Base-by-base conservation (phyloP, 2,329 filamentous ascomycete species). In the Mycogone perniciosa region DNA sequence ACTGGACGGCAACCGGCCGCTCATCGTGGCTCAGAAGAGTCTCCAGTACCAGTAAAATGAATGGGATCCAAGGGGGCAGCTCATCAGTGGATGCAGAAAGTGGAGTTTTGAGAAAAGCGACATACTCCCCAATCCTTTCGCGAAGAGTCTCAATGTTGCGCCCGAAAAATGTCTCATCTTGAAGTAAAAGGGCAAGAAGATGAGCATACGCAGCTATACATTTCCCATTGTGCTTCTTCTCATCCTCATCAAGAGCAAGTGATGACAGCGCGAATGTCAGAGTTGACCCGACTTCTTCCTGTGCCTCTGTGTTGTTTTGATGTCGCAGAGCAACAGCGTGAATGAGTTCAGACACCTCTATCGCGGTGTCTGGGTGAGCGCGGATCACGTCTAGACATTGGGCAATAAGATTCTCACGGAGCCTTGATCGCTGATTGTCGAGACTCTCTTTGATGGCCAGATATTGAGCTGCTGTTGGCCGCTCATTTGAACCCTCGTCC, bases 51-150 rank as follows among this genome's bases (percentile, higher is more conserved):
- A 97, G 77, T 33, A 99, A 75, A 31, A 97, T 83, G 62, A 93
- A 91, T 9, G 89, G 88, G 56, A 97, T 86, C 90, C 92, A 99
- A 1, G 89, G 88, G 4, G 90, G 88, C n/a, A 89, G 75, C 52
- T 93, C 87, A 44, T 95, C 88, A 0, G 78, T 73, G 4, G 86
- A 76, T 50, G 85, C 80, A 29, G 84, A 80, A 0, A 81, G 73
- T 5, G 81, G 75, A 4, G 90, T 72, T 60, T 86, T 85, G 59
- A 99, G 80, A 66, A 96, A 96, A 2, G 75, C 77, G 30, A 96
- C 76, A 55, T 96, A 82, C 35, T 84, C 84, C 7, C 76, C 75
- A 38, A 96, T 86, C 61, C 86, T 89, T 13, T 88, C 84, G 62
- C 86, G 86, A 27, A 99, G 71, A 35, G 85, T 84, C 30, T 85